These are phyloP conservation scores for Galerina marginata DNA, from an alignment of 768 basidiomycete genomes.

Conservation along the genomic window DNA sequence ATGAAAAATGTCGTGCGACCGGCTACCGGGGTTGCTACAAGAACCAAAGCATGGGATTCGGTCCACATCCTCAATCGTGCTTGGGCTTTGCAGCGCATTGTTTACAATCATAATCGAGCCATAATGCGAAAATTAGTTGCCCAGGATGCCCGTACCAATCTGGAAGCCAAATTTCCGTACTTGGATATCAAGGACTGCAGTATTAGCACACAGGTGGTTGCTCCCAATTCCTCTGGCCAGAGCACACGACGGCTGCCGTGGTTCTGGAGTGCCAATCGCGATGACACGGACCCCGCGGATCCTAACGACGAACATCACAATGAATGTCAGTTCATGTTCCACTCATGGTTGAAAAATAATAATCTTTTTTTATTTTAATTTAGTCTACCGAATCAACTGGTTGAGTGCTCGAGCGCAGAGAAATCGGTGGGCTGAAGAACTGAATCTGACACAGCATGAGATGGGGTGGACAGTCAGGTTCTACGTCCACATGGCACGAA, in stretches of 20 bases:
- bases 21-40: background rate
- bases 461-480: constrained; percentile 12
- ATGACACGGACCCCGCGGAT: no score
- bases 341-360: background rate
- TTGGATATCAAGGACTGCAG: no score
- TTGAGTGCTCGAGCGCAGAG: background rate
- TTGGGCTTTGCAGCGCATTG: background rate
- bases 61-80: background rate
- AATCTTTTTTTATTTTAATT: background rate
- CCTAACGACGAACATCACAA: background rate
- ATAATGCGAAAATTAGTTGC: no score
- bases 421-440: background rate
- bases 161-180: no score
- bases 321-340: background rate
- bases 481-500: constrained; percentile 3
- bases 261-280: no score
- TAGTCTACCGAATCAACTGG: constrained; percentile 7
- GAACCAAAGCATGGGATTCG: background rate
- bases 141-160: no score
- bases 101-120: no score
- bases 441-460: constrained; percentile 2
- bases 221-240: no score
- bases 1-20: background rate
- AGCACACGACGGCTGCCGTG: no score
- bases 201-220: no score